A percentile compares a stretch with the other conserved stretches of the same genome.
Evolutionary conservation across 2,329 filamentous ascomycete species (phyloP).

Genomic region (Eurotiales sp.): DNA sequence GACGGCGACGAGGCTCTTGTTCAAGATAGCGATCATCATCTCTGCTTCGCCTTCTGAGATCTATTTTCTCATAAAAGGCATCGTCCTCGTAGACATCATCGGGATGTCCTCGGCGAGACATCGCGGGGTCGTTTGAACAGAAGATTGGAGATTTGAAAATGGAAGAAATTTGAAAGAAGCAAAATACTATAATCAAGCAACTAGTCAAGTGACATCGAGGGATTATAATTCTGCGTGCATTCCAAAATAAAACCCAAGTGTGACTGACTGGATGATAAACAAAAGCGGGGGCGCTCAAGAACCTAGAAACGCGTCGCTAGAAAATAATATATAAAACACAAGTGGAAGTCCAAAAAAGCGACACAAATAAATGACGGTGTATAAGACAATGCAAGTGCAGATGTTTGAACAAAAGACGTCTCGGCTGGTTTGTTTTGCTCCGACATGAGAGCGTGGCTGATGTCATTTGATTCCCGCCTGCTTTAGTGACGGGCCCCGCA

Average conservation of each 20-base stretch:
- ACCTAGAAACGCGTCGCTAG: neutral
- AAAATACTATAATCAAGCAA: too few relatives aligned
- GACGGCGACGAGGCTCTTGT: conserved; percentile 24
- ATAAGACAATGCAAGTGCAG: neutral
- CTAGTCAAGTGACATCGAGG: too few relatives aligned
- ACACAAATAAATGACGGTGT: neutral
- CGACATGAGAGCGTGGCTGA: neutral
- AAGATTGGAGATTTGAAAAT: neutral
- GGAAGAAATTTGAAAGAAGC: too few relatives aligned
- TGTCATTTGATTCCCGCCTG: conserved; percentile 4
- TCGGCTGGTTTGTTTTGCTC: neutral
- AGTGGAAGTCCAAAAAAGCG: neutral
- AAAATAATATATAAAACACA: too few relatives aligned
- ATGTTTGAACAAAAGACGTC: neutral
- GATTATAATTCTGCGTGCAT: too few relatives aligned
- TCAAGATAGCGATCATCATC: conserved; percentile 27
- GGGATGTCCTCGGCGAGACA: conserved; percentile 29
- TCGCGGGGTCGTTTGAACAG: conserved; percentile 15
- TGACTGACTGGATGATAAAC: neutral
- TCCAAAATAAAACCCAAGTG: too few relatives aligned
- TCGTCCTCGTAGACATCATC: conserved; percentile 29
- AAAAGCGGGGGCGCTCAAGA: neutral
- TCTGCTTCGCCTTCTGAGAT: conserved; percentile 21
- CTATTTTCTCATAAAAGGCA: conserved; percentile 23
- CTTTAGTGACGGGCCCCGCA: too few relatives aligned